These are phyloP conservation scores for Colletotrichum spaethianum DNA, from an alignment of 2,329 filamentous ascomycete species.

Conservation along the genomic window DNA sequence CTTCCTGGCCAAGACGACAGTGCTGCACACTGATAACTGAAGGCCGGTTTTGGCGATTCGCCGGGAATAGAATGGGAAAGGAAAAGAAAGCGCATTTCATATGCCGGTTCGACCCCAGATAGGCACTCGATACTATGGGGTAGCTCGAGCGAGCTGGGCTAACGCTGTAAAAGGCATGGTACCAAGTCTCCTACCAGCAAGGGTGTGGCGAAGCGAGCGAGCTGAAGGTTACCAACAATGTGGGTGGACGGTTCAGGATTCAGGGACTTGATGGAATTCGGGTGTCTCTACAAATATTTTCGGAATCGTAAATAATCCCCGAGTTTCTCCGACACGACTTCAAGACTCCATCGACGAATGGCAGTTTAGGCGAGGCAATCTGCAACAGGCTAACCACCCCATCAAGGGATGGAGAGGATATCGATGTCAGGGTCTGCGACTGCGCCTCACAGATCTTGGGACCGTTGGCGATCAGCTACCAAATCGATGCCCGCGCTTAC, in stretches of 20 bases:
- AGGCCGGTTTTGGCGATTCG: neutral
- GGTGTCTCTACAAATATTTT: neutral
- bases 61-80: slow-evolving; percentile 4
- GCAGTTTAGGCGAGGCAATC: neutral
- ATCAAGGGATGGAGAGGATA: neutral
- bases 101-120: neutral
- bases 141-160: neutral
- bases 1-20: neutral
- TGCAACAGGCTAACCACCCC: neutral
- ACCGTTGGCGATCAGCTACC: slow-evolving; percentile 6
- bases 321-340: neutral
- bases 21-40: neutral
- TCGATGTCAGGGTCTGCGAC: neutral
- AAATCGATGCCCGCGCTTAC: neutral
- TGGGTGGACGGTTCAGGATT: neutral
- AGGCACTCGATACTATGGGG: neutral
- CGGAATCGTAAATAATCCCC: neutral
- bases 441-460: no score
- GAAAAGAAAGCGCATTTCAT: neutral
- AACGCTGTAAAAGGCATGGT: neutral
- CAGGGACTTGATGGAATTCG: neutral
- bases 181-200: neutral
- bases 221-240: neutral
- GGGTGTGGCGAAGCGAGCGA: neutral
- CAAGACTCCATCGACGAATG: neutral